A percentile compares a stretch with the other conserved stretches of the same genome.
These are phyloP conservation scores for Scheffersomyces lignicola DNA, from an alignment of 1,139 yeast species.

Conservation along the genomic window DNA sequence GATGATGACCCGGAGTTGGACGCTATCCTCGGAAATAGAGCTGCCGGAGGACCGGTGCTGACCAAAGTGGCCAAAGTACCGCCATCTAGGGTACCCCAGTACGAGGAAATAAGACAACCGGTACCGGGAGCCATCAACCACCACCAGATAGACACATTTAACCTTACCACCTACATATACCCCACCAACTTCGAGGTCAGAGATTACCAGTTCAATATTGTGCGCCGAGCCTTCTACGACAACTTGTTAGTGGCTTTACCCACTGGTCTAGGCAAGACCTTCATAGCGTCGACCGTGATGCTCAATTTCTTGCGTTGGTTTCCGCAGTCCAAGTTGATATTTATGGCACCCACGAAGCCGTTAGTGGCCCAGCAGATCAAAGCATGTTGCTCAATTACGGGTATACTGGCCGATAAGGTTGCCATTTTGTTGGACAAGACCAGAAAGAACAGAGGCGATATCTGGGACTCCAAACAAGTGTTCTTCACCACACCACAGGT, in stretches of 20 bases:
- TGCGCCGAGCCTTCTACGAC: slow-evolving; percentile 65
- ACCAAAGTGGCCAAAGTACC: slow-evolving; percentile 1
- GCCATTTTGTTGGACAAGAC: slow-evolving; percentile 80
- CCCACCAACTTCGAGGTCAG: slow-evolving; percentile 84
- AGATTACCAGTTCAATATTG: slow-evolving; percentile 85
- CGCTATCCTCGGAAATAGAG: slow-evolving; percentile 6
- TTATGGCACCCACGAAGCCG: slow-evolving; percentile 97
- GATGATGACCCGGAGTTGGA: slow-evolving; percentile 18
- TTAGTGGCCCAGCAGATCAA: slow-evolving; percentile 96
- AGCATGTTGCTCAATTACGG: slow-evolving; percentile 88
- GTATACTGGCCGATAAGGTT: slow-evolving; percentile 71
- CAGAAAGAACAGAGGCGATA: slow-evolving; percentile 61
- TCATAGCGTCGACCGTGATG: slow-evolving; percentile 94
- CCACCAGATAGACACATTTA: slow-evolving; percentile 46
- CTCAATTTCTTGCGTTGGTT: slow-evolving; percentile 88
- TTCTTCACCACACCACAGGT: slow-evolving; percentile 97
- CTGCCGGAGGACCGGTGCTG: slow-evolving; percentile 6
- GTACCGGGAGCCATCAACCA: slow-evolving; percentile 38
- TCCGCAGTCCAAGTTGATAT: slow-evolving; percentile 70
- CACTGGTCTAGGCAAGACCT: slow-evolving; percentile 96
- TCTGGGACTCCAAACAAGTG: slow-evolving; percentile 76
- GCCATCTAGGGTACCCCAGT: slow-evolving; percentile 6
- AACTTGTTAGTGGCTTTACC: slow-evolving; percentile 90
- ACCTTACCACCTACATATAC: slow-evolving; percentile 59
- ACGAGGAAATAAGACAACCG: slow-evolving; percentile 9